Evolutionary conservation across 2,329 filamentous ascomycete species (phyloP).

Genomic region (Fusarium oxysporum): DNA sequence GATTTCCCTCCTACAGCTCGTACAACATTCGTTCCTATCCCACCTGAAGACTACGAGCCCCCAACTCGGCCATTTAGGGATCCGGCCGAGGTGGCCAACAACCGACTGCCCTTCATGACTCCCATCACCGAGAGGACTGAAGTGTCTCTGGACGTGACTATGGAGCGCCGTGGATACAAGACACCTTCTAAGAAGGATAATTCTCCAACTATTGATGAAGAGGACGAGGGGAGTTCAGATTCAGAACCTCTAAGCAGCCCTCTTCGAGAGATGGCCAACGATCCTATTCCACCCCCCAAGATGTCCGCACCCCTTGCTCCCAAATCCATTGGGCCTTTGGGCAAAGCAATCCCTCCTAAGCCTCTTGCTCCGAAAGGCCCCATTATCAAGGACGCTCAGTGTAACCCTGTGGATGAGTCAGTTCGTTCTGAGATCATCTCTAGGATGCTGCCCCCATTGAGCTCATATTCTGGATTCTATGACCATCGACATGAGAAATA

Average conservation of each 20-base stretch:
- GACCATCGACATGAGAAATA: constrained; percentile 74
- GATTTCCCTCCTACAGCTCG: constrained; percentile 65
- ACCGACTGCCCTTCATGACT: constrained; percentile 96
- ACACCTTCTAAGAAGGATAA: constrained; percentile 75
- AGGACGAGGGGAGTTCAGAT: constrained; percentile 50
- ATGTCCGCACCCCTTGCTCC: constrained; percentile 63
- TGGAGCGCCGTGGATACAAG: constrained; percentile 74
- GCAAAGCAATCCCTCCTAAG: constrained; percentile 51
- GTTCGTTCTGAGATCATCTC: constrained; percentile 81
- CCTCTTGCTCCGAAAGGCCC: constrained; percentile 69
- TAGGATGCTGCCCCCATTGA: constrained; percentile 78
- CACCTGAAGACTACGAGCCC: constrained; percentile 87
- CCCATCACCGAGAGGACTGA: constrained; percentile 97
- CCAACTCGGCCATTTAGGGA: constrained; percentile 85
- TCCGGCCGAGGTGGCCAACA: constrained; percentile 83
- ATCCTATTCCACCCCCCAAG: constrained; percentile 59
- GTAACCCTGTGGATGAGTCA: constrained; percentile 87
- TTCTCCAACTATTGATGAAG: constrained; percentile 45
- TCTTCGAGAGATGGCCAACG: constrained; percentile 72
- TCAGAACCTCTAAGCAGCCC: constrained; percentile 74
- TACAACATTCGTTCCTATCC: constrained; percentile 80
- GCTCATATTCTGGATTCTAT: constrained; percentile 81
- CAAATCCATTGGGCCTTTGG: constrained; percentile 53
- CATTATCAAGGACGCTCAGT: constrained; percentile 84
- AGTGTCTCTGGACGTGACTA: constrained; percentile 79